Base-by-base conservation (phyloP, 306 rosid species). In the Hippophae tibetana region DNA sequence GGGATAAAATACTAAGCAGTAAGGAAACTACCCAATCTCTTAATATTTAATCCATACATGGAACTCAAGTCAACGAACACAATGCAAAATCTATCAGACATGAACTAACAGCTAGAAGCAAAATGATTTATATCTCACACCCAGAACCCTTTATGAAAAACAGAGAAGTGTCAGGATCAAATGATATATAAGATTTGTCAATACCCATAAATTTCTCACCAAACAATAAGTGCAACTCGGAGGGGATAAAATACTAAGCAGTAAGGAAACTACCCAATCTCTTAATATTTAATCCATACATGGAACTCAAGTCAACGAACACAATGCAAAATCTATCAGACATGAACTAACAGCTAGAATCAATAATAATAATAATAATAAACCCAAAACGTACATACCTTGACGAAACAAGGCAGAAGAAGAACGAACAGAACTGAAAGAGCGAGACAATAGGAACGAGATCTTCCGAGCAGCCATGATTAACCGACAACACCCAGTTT, bases 381-480 rank as follows among this genome's bases (percentile, higher is more conserved):
- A 7, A 6, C 8, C 0, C n/a, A 46, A 9, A 6, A 45, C n/a
- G 2, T 0, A 1, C 13, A 13, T 63, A 84, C 95, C 95, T 69
- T 68, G 73, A 51, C 75, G 51, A 63, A 79, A 46, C 54, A 72
- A 59, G 38, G 76, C 62, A 26, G 76, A 10, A 23, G 78, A 53
- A 66, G 86, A 72, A 75, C 78, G 13, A 47, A 47, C 62, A 59
- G 81, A 63, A 60, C 74, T 59, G 56, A 83, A 8, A 3, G 95
- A 79, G 31, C 83, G 85, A 77, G 85, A 79, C 50, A 87, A 50
- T 7, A 77, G 66, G 23, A 63, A 68, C 2, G 78, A 69, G 52
- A 84, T 66, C 75, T 80, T 72, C 54, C 77, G 62, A 54, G 86
- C 62, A 58, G 92, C 85, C 95, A 87, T 84, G 72, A 11, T 64